Evolutionary conservation across 306 rosid genomes (phyloP).

Genomic region (Malus sylvestris): DNA sequence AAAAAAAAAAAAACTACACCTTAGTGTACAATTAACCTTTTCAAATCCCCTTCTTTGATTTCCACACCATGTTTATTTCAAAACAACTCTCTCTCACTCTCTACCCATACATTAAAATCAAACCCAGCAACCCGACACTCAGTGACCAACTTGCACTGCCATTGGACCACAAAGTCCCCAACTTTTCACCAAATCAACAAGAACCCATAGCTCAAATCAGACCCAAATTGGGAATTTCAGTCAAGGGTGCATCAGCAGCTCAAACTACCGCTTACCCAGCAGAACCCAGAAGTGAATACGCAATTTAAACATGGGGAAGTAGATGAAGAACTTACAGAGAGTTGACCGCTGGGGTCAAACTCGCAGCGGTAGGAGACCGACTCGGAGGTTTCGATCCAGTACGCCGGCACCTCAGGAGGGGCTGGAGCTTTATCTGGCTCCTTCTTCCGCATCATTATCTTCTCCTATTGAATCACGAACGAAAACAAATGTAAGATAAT

Average conservation of each 20-base stretch:
- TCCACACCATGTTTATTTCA: neutral
- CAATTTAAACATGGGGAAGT: neutral
- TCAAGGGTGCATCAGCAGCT: neutral
- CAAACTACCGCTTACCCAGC: constrained; percentile 3
- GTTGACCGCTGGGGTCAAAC: constrained; percentile 50
- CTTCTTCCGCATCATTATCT: constrained; percentile 38
- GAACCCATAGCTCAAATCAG: neutral
- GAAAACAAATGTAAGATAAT: neutral
- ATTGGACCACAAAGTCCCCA: neutral
- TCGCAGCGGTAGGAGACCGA: constrained; percentile 53
- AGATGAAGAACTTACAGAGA: constrained; percentile 42
- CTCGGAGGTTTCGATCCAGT: constrained; percentile 65
- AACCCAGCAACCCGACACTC: neutral
- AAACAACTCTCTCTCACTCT: neutral
- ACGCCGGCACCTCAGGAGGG: constrained; percentile 27
- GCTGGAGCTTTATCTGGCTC: constrained; percentile 26
- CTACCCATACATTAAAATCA: neutral
- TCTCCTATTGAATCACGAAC: constrained; percentile 26
- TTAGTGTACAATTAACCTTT: too few relatives aligned
- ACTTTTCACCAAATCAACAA: neutral
- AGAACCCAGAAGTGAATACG: neutral
- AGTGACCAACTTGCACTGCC: neutral
- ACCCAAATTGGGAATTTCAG: neutral
- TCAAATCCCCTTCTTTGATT: neutral
- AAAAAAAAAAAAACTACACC: neutral